Percentiles rank a stretch among this genome's conserved stretches.
Evolutionary conservation across 345 rosid species (phyloP).

Genomic region (Alliaria petiolata): DNA sequence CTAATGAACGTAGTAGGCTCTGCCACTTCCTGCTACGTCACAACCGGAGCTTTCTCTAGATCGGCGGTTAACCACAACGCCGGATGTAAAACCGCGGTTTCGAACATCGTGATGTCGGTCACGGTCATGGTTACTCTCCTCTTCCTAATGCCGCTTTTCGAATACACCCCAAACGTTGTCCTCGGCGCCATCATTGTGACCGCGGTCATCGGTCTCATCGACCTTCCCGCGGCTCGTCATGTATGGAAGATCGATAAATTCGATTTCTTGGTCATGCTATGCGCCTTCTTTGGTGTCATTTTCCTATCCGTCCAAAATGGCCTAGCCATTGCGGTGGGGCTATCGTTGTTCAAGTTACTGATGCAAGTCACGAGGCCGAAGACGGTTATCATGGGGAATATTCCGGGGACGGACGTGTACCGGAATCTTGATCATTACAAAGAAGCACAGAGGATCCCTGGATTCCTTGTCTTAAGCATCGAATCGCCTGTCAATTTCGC

Average conservation of each 20-base stretch:
- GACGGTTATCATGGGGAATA: constrained; percentile 68
- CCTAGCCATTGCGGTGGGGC: constrained; percentile 85
- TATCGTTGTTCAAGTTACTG: constrained; percentile 80
- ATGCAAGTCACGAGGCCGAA: constrained; percentile 85
- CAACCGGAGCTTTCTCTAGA: constrained; percentile 86
- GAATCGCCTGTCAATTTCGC: constrained; percentile 90
- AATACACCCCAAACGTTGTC: constrained; percentile 89
- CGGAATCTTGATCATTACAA: constrained; percentile 69
- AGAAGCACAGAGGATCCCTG: constrained; percentile 67
- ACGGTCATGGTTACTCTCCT: constrained; percentile 94
- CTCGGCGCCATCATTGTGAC: constrained; percentile 88
- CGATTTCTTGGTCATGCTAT: constrained; percentile 75
- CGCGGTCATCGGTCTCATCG: constrained; percentile 92
- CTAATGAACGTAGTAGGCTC: constrained; percentile 93
- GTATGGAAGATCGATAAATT: constrained; percentile 91
- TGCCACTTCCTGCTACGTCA: constrained; percentile 88
- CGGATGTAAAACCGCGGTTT: constrained; percentile 89
- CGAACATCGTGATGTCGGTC: constrained; percentile 85
- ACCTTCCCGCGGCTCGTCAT: constrained; percentile 67
- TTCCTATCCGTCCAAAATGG: constrained; percentile 83
- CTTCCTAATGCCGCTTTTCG: constrained; percentile 90
- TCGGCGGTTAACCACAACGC: constrained; percentile 96
- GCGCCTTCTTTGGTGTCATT: constrained; percentile 80
- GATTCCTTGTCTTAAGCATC: constrained; percentile 70
- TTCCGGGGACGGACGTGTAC: constrained; percentile 71